phyloP scores from a whole-genome alignment of 352 stramenopile species.

The Pythium aphanidermatum region DNA sequence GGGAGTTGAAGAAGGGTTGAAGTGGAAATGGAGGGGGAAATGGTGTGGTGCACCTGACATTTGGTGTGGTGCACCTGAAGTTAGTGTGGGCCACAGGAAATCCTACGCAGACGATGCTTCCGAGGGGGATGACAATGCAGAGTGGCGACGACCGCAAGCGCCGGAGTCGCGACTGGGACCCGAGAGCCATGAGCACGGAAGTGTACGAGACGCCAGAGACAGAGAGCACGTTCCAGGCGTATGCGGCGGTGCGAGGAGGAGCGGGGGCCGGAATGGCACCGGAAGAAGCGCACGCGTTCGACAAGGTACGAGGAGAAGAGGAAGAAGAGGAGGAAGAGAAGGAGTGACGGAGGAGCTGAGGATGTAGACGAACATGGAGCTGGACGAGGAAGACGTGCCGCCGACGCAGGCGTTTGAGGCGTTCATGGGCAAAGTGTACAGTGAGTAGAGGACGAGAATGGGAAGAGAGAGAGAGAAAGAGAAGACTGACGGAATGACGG shows the following conservation, averaged over 20 bases:
- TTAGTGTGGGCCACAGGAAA: not conserved
- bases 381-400: conserved; percentile 48
- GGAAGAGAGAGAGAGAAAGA: no score
- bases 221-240: conserved; percentile 55
- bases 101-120: not conserved
- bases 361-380: conserved; percentile 42
- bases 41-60: conserved; percentile 3
- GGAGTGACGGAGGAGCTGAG: not conserved
- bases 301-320: conserved; percentile 52
- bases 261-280: conserved; percentile 17
- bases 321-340: not conserved
- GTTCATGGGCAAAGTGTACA: conserved; percentile 84
- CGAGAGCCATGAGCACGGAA: conserved; percentile 46
- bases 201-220: conserved; percentile 74
- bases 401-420: conserved; percentile 60
- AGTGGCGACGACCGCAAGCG: conserved; percentile 7
- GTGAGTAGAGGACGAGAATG: conserved; percentile 25
- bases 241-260: conserved; percentile 30
- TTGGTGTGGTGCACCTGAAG: not conserved
- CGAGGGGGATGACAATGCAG: no score
- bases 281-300: conserved; percentile 40
- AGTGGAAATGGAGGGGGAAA: no score
- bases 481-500: no score
- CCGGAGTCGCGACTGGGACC: conserved; percentile 20
- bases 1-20: no score